Evolutionary conservation across 2,329 filamentous ascomycete species (phyloP).

Genomic region (Metarhizium rileyi): DNA sequence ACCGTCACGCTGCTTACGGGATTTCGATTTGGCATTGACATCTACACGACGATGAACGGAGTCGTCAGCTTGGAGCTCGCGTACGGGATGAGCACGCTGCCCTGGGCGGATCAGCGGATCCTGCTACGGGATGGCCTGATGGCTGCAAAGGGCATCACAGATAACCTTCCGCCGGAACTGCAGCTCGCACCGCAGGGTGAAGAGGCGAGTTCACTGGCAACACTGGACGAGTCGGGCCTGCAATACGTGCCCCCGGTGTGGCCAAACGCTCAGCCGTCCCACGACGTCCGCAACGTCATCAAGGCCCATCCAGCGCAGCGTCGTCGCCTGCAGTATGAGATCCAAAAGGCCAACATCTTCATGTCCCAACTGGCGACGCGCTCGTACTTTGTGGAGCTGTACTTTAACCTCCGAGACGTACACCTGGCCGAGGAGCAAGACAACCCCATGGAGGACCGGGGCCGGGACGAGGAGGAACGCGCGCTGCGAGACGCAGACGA

Average conservation of each 20-base stretch:
- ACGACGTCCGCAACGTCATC: constrained; percentile 41
- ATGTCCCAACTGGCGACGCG: constrained; percentile 71
- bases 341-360: constrained; percentile 87
- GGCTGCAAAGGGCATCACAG: constrained; percentile 58
- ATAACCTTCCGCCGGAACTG: constrained; percentile 59
- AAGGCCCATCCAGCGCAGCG: constrained; percentile 39
- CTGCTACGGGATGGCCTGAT: constrained; percentile 63
- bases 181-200: constrained; percentile 38
- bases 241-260: constrained; percentile 44
- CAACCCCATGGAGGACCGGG: constrained; percentile 23
- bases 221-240: constrained; percentile 35
- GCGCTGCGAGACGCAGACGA: constrained; percentile 30
- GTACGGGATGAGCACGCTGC: constrained; percentile 68
- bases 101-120: constrained; percentile 67
- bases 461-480: constrained; percentile 25
- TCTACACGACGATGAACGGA: constrained; percentile 72
- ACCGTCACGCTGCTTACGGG: constrained; percentile 63
- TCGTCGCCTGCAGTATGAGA: constrained; percentile 65
- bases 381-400: constrained; percentile 79
- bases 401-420: constrained; percentile 65
- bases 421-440: constrained; percentile 39
- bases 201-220: constrained; percentile 26
- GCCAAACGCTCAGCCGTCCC: constrained; percentile 33
- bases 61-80: constrained; percentile 73
- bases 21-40: constrained; percentile 69